phyloP scores from a whole-genome alignment of 164 flowering plant species.

The Tetracentron sinense region DNA sequence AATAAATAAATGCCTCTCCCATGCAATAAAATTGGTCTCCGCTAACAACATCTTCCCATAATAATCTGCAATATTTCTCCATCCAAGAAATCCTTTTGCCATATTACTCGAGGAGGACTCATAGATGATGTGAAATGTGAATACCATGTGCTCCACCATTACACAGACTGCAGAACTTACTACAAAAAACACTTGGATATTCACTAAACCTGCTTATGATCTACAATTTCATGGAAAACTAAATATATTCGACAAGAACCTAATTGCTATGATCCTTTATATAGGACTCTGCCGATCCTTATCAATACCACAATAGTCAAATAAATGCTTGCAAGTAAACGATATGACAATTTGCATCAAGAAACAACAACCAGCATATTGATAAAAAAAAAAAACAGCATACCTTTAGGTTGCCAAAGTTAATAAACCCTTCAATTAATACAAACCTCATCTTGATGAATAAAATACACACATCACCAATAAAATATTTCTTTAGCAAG shows the following conservation, averaged over 20 bases:
- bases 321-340: constrained; percentile 15
- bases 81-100: constrained; percentile 28
- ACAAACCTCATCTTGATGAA: constrained; percentile 12
- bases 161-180: constrained; percentile 25
- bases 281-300: constrained; percentile 15
- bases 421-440: constrained; percentile 16
- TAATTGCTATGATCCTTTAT: constrained; percentile 6
- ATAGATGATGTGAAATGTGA: constrained; percentile 24
- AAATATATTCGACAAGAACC: constrained; percentile 20
- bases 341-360: constrained; percentile 24
- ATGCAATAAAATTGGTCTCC: constrained; percentile 16
- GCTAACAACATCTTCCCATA: constrained; percentile 20
- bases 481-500: neutral
- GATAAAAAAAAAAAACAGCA: constrained; percentile 23
- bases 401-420: no score
- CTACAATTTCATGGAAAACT: constrained; percentile 14
- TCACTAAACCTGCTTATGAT: constrained; percentile 16
- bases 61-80: constrained; percentile 22
- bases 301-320: constrained; percentile 22
- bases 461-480: constrained; percentile 12
- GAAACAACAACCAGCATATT: constrained; percentile 33
- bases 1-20: constrained; percentile 21
- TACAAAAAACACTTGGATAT: constrained; percentile 17
- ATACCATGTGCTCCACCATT: constrained; percentile 26
- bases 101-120: constrained; percentile 24